Evolutionary conservation across 2,329 filamentous ascomycete genomes (phyloP).

Genomic region (Tolypocladium paradoxum): DNA sequence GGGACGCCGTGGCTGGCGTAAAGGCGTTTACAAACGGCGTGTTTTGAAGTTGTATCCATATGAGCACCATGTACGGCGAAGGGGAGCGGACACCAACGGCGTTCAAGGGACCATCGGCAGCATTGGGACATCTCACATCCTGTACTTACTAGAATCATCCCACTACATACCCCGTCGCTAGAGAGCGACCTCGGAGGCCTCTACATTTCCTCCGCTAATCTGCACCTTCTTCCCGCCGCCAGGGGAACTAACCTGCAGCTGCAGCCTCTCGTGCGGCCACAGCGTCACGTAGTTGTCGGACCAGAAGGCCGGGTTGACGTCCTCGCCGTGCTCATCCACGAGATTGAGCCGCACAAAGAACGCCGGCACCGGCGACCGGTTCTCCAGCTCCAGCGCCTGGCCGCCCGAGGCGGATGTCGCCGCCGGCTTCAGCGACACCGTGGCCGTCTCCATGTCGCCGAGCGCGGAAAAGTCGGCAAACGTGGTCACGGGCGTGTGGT

Average conservation of each 20-base stretch:
- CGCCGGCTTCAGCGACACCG: background rate
- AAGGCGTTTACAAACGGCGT: background rate
- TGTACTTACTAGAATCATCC: background rate
- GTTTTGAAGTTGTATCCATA: background rate
- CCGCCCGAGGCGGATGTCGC: background rate
- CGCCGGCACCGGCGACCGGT: conserved; percentile 39
- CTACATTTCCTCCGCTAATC: conserved; percentile 8
- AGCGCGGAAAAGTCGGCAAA: conserved; percentile 39
- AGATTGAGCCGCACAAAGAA: conserved; percentile 46
- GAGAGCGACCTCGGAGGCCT: conserved; percentile 1
- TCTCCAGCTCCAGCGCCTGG: conserved; percentile 34
- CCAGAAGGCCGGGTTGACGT: conserved; percentile 44
- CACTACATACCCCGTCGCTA: background rate
- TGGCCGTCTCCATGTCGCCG: conserved; percentile 23
- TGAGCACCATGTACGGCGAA: background rate
- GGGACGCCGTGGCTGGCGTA: conserved; percentile 10
- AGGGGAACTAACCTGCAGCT: conserved; percentile 8
- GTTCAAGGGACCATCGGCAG: background rate
- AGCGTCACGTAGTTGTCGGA: conserved; percentile 54
- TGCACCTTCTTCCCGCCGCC: conserved; percentile 4
- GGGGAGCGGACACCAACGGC: background rate
- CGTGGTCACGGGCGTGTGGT: conserved; percentile 41
- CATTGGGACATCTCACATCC: background rate
- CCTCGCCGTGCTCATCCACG: conserved; percentile 29
- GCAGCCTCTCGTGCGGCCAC: conserved; percentile 42